phyloP scores from a whole-genome alignment of 257 asterid species.

The Cruciata laevipes region DNA sequence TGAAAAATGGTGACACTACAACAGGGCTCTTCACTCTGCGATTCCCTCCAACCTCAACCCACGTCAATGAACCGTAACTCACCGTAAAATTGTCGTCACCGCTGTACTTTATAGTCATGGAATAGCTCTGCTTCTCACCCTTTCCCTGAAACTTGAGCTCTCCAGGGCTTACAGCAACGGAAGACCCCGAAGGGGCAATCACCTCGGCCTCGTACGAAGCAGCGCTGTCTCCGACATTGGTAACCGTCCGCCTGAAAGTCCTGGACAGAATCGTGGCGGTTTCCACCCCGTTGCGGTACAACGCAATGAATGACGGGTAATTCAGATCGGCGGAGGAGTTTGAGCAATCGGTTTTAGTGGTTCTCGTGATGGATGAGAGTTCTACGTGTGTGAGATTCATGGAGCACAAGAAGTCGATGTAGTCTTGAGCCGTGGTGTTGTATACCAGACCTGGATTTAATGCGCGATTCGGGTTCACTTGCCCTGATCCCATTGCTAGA shows the following conservation, averaged over 20 bases:
- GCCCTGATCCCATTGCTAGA: slow-evolving; percentile 16
- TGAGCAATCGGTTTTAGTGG: slow-evolving; percentile 7
- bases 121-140: slow-evolving; percentile 6
- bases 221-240: slow-evolving; percentile 7
- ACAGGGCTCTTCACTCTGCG: slow-evolving; percentile 8
- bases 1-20: slow-evolving; percentile 10
- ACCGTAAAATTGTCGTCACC: not conserved
- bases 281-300: slow-evolving; percentile 1
- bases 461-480: slow-evolving; percentile 8
- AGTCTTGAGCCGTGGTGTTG: not conserved
- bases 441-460: slow-evolving; percentile 7
- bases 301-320: slow-evolving; percentile 9
- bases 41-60: slow-evolving; percentile 6
- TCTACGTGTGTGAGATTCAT: slow-evolving; percentile 5
- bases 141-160: not conserved
- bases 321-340: slow-evolving; percentile 13
- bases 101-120: slow-evolving; percentile 4
- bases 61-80: slow-evolving; percentile 12
- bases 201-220: not conserved
- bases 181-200: slow-evolving; percentile 5
- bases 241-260: slow-evolving; percentile 8
- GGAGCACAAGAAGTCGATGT: slow-evolving; percentile 3
- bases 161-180: not conserved
- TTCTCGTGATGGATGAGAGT: not conserved
- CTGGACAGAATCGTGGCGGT: not conserved